These are phyloP conservation scores for Amesomyces nigricolor DNA, from an alignment of 2,329 filamentous ascomycete genomes.

Conservation along the genomic window DNA sequence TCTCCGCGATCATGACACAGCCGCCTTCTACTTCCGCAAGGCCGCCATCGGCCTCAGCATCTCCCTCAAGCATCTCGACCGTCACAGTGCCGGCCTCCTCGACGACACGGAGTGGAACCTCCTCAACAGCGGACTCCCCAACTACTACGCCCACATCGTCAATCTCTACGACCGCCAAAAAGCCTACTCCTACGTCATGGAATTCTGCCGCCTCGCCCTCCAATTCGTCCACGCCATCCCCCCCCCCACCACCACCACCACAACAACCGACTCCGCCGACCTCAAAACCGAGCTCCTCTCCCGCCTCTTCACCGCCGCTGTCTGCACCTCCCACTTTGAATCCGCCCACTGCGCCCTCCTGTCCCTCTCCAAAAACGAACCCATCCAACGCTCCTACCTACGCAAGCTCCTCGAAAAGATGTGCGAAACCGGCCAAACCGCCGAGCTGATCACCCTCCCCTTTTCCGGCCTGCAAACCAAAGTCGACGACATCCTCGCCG, in stretches of 20 bases:
- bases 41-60: constrained; percentile 72
- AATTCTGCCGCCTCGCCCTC: constrained; percentile 73
- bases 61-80: constrained; percentile 41
- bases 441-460: constrained; percentile 67
- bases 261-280: constrained; percentile 3
- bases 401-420: constrained; percentile 63
- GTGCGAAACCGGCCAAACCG: constrained; percentile 60
- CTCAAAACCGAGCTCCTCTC: constrained; percentile 67
- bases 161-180: constrained; percentile 73
- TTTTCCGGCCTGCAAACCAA: constrained; percentile 71
- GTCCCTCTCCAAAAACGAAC: constrained; percentile 59
- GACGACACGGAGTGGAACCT: constrained; percentile 68
- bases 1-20: constrained; percentile 65
- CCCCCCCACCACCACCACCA: constrained; percentile 12
- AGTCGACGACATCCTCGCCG: constrained; percentile 71
- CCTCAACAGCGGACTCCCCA: constrained; percentile 66
- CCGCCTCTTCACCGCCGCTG: constrained; percentile 75
- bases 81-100: constrained; percentile 61
- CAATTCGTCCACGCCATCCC: constrained; percentile 47
- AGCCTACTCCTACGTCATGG: constrained; percentile 72
- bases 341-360: constrained; percentile 75
- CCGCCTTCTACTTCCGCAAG: constrained; percentile 72
- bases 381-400: constrained; percentile 67
- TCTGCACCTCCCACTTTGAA: constrained; percentile 74
- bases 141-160: constrained; percentile 83